Base-by-base conservation (phyloP, 139 green algal species). In the Closterium sp. region DNA sequence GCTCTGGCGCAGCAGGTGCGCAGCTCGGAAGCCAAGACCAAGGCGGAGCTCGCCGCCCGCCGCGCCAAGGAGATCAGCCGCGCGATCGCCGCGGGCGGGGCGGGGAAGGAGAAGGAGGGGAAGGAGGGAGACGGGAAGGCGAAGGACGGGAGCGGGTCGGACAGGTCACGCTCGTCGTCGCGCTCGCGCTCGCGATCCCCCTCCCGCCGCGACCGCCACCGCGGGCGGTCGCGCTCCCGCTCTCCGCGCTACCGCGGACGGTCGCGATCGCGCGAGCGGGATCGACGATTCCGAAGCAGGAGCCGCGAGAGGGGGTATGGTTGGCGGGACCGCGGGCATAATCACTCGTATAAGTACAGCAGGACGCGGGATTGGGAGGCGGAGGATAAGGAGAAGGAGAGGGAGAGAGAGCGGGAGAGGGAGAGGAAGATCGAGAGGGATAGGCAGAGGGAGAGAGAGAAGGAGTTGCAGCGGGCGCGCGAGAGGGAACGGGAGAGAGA, bases 31-130 rank as follows among this genome's bases (percentile, higher is more conserved):
- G 1, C 93, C 28, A 93, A 96, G 83, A 95, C 92, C 55, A 90
- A 86, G n/a, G 95, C 95, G 3, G 95, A 96, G 16, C 81, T 96
- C 23, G 91, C 95, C 6, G 94, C 95, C 38, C n/a, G 87, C n/a
- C 87, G 90, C 32, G 94, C 94, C 6, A 87, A 93, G 2, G 94
- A 94, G 64, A 94, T 96, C 88, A 92, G 93, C 28, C 92, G 91
- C 85, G 89, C 95, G 93, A 33, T 84, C 12, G 88, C 76, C 28
- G 35, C 32, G 25, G 87, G 66, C 88, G 86, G 86, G 7, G 90
- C 16, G 21, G 88, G 88, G 21, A 66, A 85, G 88, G 34, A 89
- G 0, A 33, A 90, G 88, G 88, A 91, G 5, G 35, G 30, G 84
- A 91, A 90, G 84, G 35, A 91, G 2, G 34, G 84, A 16, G 16